Evolutionary conservation across 1,284 basidiomycete species (phyloP), one percentile per base, ranked within the genome.

Genomic region (Puccinia horiana): DNA sequence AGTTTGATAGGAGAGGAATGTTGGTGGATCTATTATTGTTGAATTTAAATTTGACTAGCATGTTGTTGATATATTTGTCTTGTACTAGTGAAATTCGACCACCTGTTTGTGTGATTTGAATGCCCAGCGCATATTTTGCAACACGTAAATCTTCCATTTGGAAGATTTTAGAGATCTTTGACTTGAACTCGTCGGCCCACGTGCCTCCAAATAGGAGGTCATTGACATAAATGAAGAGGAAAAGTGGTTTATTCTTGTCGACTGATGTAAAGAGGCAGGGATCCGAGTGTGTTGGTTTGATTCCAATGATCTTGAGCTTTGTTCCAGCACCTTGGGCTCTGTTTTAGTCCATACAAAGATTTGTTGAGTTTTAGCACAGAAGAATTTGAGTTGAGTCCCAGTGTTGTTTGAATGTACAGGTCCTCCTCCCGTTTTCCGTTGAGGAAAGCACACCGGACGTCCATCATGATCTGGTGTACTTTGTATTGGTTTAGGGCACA

Each of bases 21-120:
- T 6, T 8, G 14, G 61, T 65, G 14, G 61, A 6, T 29, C 35
- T 65, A 26, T 65, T 32, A 23, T 65, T 65, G 26, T 20, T 32
- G 26, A 65, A 18, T 11, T 65, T 4, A 37, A 65, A 65, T 26
- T 65, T 26, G 61, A 26, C 14, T 20, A 65, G 20, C 61, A 65
- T 65, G 61, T 32, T 65, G 20, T 20, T 26, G 32, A 65, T 65
- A 20, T 65, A 65, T 26, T 65, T 65, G 61, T 65, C 61, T 65
- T 65, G 61, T 9, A 65, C 29, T 18, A 65, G 61, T 32, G 61
- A 4, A 5, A 65, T 65, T 18, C 5, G 12, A 18, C 61, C 61
- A 20, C 35, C 26, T 4, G 20, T 6, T 65, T 65, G 61, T 6
- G 4, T 65, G 35, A 65, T 14, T 65, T 26, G 4, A 26, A 65